Evolutionary conservation across 1,284 basidiomycete genomes (phyloP).

Genomic region (Boletus sp.): DNA sequence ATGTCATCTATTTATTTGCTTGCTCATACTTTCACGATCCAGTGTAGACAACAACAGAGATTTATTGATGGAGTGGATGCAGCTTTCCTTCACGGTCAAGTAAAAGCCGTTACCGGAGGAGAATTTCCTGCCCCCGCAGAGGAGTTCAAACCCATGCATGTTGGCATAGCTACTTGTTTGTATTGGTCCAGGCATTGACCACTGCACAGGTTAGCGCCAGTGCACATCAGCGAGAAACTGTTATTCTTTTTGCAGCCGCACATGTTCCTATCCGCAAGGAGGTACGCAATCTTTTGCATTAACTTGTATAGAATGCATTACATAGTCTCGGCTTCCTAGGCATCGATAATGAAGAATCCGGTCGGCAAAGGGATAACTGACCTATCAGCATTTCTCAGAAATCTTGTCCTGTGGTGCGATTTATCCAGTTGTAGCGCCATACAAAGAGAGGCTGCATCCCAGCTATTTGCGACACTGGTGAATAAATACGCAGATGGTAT

Average conservation of each 20-base stretch:
- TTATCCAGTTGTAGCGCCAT: slow-evolving; percentile 44
- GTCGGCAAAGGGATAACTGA: slow-evolving; percentile 23
- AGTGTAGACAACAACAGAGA: slow-evolving; percentile 50
- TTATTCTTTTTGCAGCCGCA: slow-evolving; percentile 64
- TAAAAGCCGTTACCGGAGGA: slow-evolving; percentile 52
- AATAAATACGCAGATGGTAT: slow-evolving; percentile 74
- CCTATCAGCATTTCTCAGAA: slow-evolving; percentile 48
- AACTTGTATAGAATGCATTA: neutral
- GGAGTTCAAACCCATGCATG: slow-evolving; percentile 26
- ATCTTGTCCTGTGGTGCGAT: slow-evolving; percentile 58
- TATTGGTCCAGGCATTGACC: neutral
- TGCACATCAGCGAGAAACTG: slow-evolving; percentile 52
- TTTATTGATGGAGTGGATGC: slow-evolving; percentile 52
- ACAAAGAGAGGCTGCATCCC: slow-evolving; percentile 58
- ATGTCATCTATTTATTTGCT: slow-evolving; percentile 31
- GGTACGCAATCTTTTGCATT: slow-evolving; percentile 37
- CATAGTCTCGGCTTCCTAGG: slow-evolving; percentile 34
- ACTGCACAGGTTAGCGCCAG: slow-evolving; percentile 43
- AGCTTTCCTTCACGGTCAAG: slow-evolving; percentile 59
- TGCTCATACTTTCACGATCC: slow-evolving; percentile 13
- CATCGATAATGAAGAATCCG: slow-evolving; percentile 37
- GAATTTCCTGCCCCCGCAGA: slow-evolving; percentile 20
- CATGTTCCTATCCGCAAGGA: slow-evolving; percentile 62
- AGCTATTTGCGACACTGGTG: slow-evolving; percentile 63
- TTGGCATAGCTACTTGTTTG: slow-evolving; percentile 15